phyloP scores from a whole-genome alignment of 1,139 yeast species.

The Scheffersomyces titani region DNA sequence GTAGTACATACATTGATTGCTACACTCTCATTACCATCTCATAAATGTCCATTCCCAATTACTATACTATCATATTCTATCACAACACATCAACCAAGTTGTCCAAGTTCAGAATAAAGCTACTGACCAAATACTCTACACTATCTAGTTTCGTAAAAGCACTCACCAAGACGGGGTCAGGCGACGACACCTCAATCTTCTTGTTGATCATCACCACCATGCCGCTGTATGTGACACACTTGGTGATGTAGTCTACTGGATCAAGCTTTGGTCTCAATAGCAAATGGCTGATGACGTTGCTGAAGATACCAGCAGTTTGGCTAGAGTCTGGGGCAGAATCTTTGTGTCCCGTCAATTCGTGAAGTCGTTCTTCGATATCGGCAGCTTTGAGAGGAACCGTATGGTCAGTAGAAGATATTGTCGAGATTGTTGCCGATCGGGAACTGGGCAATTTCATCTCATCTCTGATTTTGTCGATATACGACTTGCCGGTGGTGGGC shows the following conservation, averaged over 20 bases:
- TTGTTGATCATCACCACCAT: constrained; percentile 45
- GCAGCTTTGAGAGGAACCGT: constrained; percentile 18
- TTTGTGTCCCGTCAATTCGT: constrained; percentile 9
- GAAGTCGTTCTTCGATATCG: constrained; percentile 20
- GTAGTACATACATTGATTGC: neutral
- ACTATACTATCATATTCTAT: neutral
- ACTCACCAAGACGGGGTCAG: constrained; percentile 47
- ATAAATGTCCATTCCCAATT: neutral
- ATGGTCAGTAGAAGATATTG: constrained; percentile 5
- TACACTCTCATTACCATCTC: neutral
- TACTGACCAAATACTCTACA: constrained; percentile 39
- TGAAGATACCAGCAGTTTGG: constrained; percentile 12
- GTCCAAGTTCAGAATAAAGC: constrained; percentile 15
- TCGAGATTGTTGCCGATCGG: constrained; percentile 10
- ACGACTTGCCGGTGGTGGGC: constrained; percentile 32
- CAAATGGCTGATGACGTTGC: constrained; percentile 29
- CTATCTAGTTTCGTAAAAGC: constrained; percentile 47
- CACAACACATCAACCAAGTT: constrained; percentile 5
- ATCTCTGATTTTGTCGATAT: constrained; percentile 43
- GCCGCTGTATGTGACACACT: constrained; percentile 42
- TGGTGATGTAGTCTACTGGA: constrained; percentile 45
- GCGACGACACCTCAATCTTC: constrained; percentile 45
- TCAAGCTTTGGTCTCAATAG: constrained; percentile 35
- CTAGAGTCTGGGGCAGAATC: constrained; percentile 4
- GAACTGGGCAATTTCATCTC: constrained; percentile 38